phyloP scores from a whole-genome alignment of 805 yeast species.

The Wickerhamiella azymoides region DNA sequence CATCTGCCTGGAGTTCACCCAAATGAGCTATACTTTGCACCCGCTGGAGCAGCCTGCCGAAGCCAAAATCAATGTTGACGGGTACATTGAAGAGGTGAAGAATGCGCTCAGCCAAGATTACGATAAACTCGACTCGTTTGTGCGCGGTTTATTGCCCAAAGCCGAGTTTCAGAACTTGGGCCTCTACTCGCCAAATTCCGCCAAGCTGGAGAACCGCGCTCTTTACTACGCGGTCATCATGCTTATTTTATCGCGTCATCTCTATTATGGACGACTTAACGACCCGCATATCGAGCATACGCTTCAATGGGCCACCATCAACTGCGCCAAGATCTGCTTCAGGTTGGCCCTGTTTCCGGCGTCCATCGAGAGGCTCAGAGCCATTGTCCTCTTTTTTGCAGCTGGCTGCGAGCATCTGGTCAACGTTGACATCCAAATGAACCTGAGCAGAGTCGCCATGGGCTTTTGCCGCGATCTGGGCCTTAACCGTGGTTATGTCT shows the following conservation, averaged over 20 bases:
- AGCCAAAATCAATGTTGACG: neutral
- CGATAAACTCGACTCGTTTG: neutral
- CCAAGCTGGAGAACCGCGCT: neutral
- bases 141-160: neutral
- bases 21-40: neutral
- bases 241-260: neutral
- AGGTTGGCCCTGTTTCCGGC: neutral
- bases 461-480: constrained; percentile 2
- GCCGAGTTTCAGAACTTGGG: neutral
- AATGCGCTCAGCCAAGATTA: neutral
- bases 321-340: neutral
- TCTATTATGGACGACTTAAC: neutral
- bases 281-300: neutral
- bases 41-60: neutral
- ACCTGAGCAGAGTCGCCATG: constrained; percentile 1
- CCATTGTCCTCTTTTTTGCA: neutral
- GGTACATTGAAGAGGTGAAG: neutral
- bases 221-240: neutral
- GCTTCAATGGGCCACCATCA: neutral
- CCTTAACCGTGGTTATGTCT: neutral
- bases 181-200: neutral
- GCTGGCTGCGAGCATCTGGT: neutral
- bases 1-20: neutral
- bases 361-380: neutral
- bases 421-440: neutral